These are phyloP conservation scores for Candida mesenterica DNA, from an alignment of 1,139 yeast species.

Conservation along the genomic window DNA sequence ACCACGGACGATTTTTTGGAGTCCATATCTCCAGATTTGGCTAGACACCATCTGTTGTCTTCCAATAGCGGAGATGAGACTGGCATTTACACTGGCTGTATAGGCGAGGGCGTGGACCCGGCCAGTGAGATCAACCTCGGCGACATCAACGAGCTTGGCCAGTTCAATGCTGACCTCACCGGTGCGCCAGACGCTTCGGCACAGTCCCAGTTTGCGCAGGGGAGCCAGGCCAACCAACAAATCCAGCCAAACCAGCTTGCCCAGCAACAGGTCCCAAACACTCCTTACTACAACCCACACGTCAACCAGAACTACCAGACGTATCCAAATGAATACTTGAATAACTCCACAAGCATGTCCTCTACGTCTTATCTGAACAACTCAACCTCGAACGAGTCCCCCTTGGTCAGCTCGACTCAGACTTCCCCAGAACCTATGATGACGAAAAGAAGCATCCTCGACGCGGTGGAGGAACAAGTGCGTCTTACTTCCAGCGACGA, in stretches of 20 bases:
- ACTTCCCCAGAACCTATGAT: conserved; percentile 33
- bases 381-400: conserved; percentile 22
- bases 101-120: not conserved
- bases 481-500: not conserved
- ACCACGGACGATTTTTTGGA: conserved; percentile 36
- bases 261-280: no score
- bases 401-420: conserved; percentile 28
- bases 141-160: not conserved
- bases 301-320: not conserved
- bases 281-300: not conserved
- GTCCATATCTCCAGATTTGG: conserved; percentile 21
- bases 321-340: not conserved
- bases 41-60: conserved; percentile 15
- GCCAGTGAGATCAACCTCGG: conserved; percentile 1
- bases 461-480: not conserved
- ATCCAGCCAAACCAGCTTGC: no score
- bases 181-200: no score
- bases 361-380: conserved; percentile 19
- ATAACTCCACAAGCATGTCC: conserved; percentile 1
- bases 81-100: conserved; percentile 3
- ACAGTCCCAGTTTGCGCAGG: no score
- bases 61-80: conserved; percentile 17
- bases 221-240: no score
- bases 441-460: conserved; percentile 2
- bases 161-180: not conserved